Conservation (phyloP, 768 basidiomycete species). For the Agrocybe praecox region DNA sequence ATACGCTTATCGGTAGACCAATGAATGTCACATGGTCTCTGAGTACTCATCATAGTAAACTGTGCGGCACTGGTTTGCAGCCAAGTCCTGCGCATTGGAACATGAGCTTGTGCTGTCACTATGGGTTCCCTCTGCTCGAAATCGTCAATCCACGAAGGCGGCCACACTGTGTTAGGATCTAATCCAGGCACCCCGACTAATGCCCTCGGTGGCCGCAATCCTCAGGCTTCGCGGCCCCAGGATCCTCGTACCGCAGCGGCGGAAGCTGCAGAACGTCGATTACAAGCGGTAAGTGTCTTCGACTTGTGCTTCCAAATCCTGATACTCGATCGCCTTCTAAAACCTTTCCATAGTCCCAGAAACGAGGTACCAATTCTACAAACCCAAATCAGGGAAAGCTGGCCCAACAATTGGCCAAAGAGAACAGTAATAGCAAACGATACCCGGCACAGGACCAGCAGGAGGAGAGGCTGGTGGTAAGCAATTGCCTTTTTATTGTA, state of each 20-base stretch:
- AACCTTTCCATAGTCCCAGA: constrained; percentile 38
- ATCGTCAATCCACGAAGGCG: constrained; percentile 42
- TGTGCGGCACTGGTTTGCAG: not conserved
- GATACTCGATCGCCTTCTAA: constrained; percentile 19
- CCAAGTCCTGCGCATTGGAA: not conserved
- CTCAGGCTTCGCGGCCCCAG: constrained; percentile 19
- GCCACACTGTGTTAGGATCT: constrained; percentile 51
- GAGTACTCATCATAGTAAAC: no score
- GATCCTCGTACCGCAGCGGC: constrained; percentile 59
- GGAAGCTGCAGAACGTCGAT: constrained; percentile 63
- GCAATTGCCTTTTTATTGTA: constrained; percentile 17
- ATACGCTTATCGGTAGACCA: no score
- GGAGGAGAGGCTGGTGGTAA: constrained; percentile 44
- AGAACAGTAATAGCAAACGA: constrained; percentile 31
- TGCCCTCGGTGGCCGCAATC: constrained; percentile 19
- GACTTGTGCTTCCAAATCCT: no score
- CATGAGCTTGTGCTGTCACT: not conserved
- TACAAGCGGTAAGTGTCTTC: constrained; percentile 50
- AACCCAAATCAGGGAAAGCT: constrained; percentile 53
- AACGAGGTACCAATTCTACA: constrained; percentile 41
- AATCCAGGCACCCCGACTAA: constrained; percentile 30
- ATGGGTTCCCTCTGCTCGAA: constrained; percentile 69
- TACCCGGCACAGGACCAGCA: constrained; percentile 35
- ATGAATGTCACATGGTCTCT: constrained; percentile 10
- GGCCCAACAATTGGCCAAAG: constrained; percentile 42